Percentiles rank a stretch among this genome's conserved stretches.
Evolutionary conservation across 2,329 filamentous ascomycete species (phyloP).

Genomic region (Pseudogymnoascus sp.): DNA sequence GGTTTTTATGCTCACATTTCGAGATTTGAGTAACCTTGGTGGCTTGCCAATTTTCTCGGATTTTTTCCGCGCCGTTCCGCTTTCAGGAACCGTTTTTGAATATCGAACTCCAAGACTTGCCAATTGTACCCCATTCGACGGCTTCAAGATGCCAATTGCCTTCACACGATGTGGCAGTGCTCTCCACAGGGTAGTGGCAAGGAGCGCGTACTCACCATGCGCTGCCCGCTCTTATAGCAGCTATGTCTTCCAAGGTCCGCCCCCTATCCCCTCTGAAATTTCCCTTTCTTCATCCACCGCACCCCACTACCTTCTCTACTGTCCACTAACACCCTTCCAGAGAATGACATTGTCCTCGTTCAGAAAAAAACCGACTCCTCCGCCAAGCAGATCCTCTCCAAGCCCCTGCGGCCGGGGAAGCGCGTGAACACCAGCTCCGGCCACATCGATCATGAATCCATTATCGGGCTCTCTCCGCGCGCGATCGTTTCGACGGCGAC

Average conservation of each 20-base stretch:
- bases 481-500: slow-evolving; percentile 12
- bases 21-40: background rate
- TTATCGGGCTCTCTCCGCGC: slow-evolving; percentile 23
- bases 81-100: background rate
- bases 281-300: background rate
- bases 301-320: background rate
- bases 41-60: background rate
- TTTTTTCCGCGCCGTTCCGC: slow-evolving; percentile 1
- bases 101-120: background rate
- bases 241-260: background rate
- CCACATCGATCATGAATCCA: slow-evolving; percentile 31
- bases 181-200: background rate
- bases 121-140: background rate
- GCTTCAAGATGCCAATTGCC: background rate
- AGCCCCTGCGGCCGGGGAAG: slow-evolving; percentile 31
- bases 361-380: slow-evolving; percentile 14
- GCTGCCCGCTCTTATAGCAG: background rate
- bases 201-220: background rate
- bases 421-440: slow-evolving; percentile 29
- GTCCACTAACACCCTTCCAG: slow-evolving; percentile 13
- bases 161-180: background rate
- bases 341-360: slow-evolving; percentile 26
- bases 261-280: background rate
- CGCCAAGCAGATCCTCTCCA: slow-evolving; percentile 28
- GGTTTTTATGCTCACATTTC: background rate